Evolutionary conservation across 306 rosid species (phyloP).

Genomic region (Gastrolobium bilobum): DNA sequence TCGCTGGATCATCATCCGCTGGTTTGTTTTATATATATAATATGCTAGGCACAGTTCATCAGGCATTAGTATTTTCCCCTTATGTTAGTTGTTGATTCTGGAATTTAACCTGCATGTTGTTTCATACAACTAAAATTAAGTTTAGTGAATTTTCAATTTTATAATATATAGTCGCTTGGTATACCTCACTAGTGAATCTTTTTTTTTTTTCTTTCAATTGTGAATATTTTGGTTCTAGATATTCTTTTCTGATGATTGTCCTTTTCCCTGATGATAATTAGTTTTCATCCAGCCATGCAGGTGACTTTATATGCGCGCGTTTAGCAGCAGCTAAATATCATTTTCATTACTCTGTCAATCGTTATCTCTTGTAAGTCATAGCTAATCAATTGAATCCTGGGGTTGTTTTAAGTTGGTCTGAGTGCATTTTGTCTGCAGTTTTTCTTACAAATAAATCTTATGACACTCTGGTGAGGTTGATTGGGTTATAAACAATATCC

Average conservation of each 20-base stretch:
- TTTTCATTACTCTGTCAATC: neutral
- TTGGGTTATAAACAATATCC: neutral
- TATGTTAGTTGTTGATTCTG: constrained; percentile 51
- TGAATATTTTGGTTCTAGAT: constrained; percentile 22
- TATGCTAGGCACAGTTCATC: constrained; percentile 48
- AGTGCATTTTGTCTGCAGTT: neutral
- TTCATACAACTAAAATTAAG: constrained; percentile 54
- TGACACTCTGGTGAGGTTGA: neutral
- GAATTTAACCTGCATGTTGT: constrained; percentile 55
- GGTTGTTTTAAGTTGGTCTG: neutral
- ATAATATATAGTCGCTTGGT: constrained; percentile 31
- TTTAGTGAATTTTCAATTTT: constrained; percentile 50
- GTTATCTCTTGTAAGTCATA: neutral
- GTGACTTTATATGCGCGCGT: neutral
- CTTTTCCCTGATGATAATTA: constrained; percentile 20
- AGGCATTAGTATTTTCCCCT: constrained; percentile 43
- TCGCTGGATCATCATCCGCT: constrained; percentile 39
- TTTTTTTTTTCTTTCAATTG: neutral
- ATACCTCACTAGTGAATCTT: constrained; percentile 6
- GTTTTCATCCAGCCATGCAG: constrained; percentile 39
- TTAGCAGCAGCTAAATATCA: neutral
- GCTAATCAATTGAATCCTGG: neutral
- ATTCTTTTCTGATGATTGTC: neutral
- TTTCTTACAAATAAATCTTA: neutral
- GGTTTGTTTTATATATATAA: constrained; percentile 33